phyloP scores from a whole-genome alignment of 495 filamentous ascomycete genomes.

The Penicilliopsis zonata region DNA sequence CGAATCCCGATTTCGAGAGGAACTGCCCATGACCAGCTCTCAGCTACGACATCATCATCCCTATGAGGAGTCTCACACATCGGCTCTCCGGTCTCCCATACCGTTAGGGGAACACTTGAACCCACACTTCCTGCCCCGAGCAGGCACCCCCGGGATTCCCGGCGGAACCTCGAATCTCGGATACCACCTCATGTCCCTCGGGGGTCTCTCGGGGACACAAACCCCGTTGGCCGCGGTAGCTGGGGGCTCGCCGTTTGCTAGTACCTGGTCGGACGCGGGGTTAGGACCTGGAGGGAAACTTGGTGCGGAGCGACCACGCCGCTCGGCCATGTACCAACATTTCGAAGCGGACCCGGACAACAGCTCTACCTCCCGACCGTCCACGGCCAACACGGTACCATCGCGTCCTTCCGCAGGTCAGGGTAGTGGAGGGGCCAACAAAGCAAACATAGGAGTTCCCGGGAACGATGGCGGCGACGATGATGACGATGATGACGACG shows the following conservation, averaged over 20 bases:
- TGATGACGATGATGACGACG: background rate
- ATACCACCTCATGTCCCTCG: conserved; percentile 74
- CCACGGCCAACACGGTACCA: conserved; percentile 10
- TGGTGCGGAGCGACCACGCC: conserved; percentile 3
- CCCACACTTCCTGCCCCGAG: conserved; percentile 51
- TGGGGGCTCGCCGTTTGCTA: conserved; percentile 47
- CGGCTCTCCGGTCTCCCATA: conserved; percentile 29
- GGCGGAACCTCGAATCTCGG: conserved; percentile 80
- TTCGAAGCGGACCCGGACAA: conserved; percentile 4
- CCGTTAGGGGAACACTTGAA: conserved; percentile 39
- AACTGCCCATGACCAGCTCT: conserved; percentile 15
- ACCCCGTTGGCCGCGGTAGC: conserved; percentile 82
- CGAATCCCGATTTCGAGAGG: conserved; percentile 24
- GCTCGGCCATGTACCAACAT: background rate
- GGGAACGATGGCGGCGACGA: background rate
- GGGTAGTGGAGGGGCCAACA: conserved; percentile 3
- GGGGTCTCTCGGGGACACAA: conserved; percentile 64
- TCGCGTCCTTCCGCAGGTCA: conserved; percentile 3
- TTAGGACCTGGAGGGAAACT: conserved; percentile 10
- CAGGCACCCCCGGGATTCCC: conserved; percentile 64
- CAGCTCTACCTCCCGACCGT: conserved; percentile 13
- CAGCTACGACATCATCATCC: conserved; percentile 12
- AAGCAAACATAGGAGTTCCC: background rate
- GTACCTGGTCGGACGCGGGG: conserved; percentile 34
- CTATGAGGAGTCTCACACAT: conserved; percentile 18